phyloP scores from a whole-genome alignment of 2,329 filamentous ascomycete species.

The Nothopassalora personata region DNA sequence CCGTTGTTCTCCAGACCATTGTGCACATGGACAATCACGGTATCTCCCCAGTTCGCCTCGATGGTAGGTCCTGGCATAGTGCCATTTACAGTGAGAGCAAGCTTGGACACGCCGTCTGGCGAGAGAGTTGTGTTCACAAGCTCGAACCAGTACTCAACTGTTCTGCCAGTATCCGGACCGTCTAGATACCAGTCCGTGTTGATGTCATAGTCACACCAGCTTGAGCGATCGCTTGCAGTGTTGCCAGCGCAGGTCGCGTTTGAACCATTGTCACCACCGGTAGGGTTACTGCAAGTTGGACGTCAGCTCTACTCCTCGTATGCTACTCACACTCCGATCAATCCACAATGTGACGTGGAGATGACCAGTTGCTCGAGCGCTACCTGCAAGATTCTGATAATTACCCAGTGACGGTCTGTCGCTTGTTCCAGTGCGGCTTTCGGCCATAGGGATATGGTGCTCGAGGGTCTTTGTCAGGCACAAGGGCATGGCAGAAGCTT shows the following conservation, averaged over 20 bases:
- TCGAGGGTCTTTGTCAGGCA: not conserved
- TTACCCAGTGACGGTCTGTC: not conserved
- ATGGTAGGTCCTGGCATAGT: slow-evolving; percentile 45
- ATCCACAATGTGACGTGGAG: too few species aligned
- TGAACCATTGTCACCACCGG: not conserved
- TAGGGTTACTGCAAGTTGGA: not conserved
- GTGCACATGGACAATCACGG: slow-evolving; percentile 25
- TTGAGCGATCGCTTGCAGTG: slow-evolving; percentile 2
- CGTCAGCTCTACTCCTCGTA: not conserved
- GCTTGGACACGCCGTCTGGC: slow-evolving; percentile 42
- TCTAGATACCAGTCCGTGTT: slow-evolving; percentile 33
- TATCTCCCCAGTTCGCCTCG: slow-evolving; percentile 37
- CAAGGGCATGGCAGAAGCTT: not conserved
- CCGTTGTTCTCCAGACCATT: slow-evolving; percentile 40
- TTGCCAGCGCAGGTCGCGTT: slow-evolving; percentile 1
- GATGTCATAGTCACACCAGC: slow-evolving; percentile 26
- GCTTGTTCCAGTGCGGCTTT: not conserved
- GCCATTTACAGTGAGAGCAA: slow-evolving; percentile 41
- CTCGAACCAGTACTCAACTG: slow-evolving; percentile 40
- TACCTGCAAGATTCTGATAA: not conserved
- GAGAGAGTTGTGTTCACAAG: slow-evolving; percentile 40
- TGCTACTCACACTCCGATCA: too few species aligned
- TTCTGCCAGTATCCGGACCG: slow-evolving; percentile 33
- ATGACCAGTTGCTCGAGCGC: not conserved
- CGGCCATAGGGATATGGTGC: not conserved